A percentile compares a stretch with the other conserved stretches of the same genome.
These are phyloP conservation scores for Drechslerella stenobrocha DNA, from an alignment of 2,329 filamentous ascomycete genomes.

Conservation along the genomic window DNA sequence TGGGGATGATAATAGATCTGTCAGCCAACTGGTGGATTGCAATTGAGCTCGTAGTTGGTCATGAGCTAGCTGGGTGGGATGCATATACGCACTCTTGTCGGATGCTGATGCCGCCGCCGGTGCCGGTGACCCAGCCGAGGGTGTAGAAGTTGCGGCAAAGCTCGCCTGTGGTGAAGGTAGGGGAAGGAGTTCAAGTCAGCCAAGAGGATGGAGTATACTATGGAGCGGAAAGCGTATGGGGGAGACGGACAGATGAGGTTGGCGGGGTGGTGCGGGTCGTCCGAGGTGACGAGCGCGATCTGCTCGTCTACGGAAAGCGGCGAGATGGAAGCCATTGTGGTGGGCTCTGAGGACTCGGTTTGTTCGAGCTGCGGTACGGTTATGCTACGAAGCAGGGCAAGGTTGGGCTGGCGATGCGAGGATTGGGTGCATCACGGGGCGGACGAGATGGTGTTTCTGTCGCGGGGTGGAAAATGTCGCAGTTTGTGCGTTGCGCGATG, in stretches of 20 bases:
- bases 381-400: background rate
- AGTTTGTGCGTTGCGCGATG: too few relatives aligned
- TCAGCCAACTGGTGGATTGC: too few relatives aligned
- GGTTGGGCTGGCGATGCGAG: background rate
- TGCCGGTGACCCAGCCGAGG: constrained; percentile 90
- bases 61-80: too few relatives aligned
- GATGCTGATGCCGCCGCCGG: constrained; percentile 79
- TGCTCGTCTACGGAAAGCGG: constrained; percentile 35
- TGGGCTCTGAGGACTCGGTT: background rate
- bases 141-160: constrained; percentile 96
- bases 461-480: too few relatives aligned
- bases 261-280: constrained; percentile 81
- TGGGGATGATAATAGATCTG: constrained; percentile 56
- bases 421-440: too few relatives aligned
- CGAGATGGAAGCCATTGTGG: background rate
- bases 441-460: too few relatives aligned
- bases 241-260: constrained; percentile 70
- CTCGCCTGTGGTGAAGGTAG: constrained; percentile 65
- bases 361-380: too few relatives aligned
- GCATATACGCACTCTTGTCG: constrained; percentile 57
- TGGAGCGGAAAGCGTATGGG: too few relatives aligned
- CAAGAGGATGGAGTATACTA: too few relatives aligned
- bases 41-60: too few relatives aligned
- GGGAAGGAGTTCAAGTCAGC: constrained; percentile 12
- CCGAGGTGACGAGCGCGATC: constrained; percentile 55